Evolutionary conservation across 768 basidiomycete species (phyloP), one percentile per base, ranked within the genome.

Genomic region (Suillus subalutaceus): DNA sequence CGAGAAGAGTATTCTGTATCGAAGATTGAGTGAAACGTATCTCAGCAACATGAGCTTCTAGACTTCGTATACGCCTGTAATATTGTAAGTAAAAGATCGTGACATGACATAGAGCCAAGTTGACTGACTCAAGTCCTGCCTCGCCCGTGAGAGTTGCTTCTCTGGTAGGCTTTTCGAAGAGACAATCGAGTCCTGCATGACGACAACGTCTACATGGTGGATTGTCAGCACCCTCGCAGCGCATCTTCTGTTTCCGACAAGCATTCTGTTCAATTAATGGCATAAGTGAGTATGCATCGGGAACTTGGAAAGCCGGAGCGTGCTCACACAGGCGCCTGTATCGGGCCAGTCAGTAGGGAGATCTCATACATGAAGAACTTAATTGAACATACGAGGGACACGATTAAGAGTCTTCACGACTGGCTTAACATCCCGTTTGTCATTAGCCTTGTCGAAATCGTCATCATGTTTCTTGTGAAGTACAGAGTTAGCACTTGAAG

Each of bases 221-320:
- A 72, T 93, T 95, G 76, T 97, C 96, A 18, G 95, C 96, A 2
- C 94, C 95, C 77, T 96, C 94, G 75, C 96, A 98, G 71, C 95
- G 85, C 96, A 97, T 97, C 81, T 97, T 97, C 83, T 96, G 95
- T 73, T 94, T 93, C 71, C 96, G 84, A 78, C 96, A 97, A 20
- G 94, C 93, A 88, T 96, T 96, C 94, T 96, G 75, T 50, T 62
- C 52, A 53, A 60, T 50, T 16, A 53, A 38, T 67, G 37, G 61
- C 50, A 57, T 63, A 68, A 63, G 68, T 77, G 70, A 73, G 68
- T 66, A 57, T 66, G 38, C 58, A 38, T 48, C 32, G 66, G 66
- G 60, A 70, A 71, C 30, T 66, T 64, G 63, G 8, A 60, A 61
- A 65, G 63, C 26, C 52, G 16, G 23, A 35, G 5, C 41, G 62